These are phyloP conservation scores for Ramalina intermedia DNA, from an alignment of 495 filamentous ascomycete genomes.

Conservation along the genomic window DNA sequence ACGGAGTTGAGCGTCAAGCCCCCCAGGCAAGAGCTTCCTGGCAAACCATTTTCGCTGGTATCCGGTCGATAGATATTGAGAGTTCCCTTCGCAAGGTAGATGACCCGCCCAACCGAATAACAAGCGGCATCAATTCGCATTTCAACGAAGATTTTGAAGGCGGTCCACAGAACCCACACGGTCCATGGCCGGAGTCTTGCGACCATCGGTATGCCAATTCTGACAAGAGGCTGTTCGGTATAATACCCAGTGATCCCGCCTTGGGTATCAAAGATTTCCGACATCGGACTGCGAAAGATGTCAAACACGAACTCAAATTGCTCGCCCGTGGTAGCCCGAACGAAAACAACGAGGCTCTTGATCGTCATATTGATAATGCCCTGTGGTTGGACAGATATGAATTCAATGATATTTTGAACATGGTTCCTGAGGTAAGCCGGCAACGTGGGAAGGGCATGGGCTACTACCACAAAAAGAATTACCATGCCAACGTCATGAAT, in stretches of 20 bases:
- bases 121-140: neutral
- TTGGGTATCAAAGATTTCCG: slow-evolving; percentile 2
- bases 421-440: neutral
- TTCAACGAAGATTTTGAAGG: neutral
- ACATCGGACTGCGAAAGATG: slow-evolving; percentile 4
- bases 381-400: neutral
- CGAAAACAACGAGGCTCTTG: neutral
- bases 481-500: slow-evolving; percentile 22
- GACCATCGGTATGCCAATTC: neutral
- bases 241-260: slow-evolving; percentile 6
- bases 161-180: neutral
- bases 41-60: neutral
- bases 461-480: slow-evolving; percentile 1
- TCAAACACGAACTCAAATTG: neutral
- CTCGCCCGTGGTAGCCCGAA: neutral
- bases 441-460: neutral
- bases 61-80: neutral
- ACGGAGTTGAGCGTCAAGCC: no score
- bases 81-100: neutral
- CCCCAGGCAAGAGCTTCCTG: no score
- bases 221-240: slow-evolving; percentile 15
- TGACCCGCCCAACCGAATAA: neutral
- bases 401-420: neutral
- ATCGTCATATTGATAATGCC: neutral
- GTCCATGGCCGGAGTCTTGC: neutral